Conservation (phyloP, 2,329 filamentous ascomycete species). For the Pestalotiopsis sp. region DNA sequence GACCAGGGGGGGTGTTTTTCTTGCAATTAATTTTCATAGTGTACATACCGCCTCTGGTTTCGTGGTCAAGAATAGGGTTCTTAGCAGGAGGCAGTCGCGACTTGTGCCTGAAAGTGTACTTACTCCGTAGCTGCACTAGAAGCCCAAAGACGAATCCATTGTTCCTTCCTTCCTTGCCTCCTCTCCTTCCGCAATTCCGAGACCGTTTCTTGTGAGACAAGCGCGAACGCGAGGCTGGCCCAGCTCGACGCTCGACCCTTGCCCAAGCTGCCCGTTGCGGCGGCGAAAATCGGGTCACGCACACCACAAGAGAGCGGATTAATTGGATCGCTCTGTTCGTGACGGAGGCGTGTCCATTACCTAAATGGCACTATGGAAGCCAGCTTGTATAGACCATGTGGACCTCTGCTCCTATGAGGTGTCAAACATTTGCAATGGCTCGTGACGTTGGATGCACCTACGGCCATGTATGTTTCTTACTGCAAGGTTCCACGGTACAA, state of each 20-base stretch:
- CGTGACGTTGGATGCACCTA: neutral
- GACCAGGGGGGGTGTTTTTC: neutral
- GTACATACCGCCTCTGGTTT: neutral
- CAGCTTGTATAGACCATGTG: conserved; percentile 2
- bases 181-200: conserved; percentile 9
- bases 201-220: conserved; percentile 9
- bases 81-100: too few relatives aligned
- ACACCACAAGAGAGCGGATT: neutral
- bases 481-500: neutral
- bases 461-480: neutral
- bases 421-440: conserved; percentile 11
- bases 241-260: neutral
- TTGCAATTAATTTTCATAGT: neutral
- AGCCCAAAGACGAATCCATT: neutral
- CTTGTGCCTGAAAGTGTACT: neutral
- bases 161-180: too few relatives aligned
- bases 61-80: neutral
- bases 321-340: neutral
- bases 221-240: conserved; percentile 4
- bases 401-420: conserved; percentile 13
- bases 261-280: neutral
- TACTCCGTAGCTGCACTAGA: neutral
- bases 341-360: neutral
- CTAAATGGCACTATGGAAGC: neutral
- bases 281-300: conserved; percentile 15